These are phyloP conservation scores for Reutealis trisperma DNA, from an alignment of 345 rosid species.

Conservation along the genomic window DNA sequence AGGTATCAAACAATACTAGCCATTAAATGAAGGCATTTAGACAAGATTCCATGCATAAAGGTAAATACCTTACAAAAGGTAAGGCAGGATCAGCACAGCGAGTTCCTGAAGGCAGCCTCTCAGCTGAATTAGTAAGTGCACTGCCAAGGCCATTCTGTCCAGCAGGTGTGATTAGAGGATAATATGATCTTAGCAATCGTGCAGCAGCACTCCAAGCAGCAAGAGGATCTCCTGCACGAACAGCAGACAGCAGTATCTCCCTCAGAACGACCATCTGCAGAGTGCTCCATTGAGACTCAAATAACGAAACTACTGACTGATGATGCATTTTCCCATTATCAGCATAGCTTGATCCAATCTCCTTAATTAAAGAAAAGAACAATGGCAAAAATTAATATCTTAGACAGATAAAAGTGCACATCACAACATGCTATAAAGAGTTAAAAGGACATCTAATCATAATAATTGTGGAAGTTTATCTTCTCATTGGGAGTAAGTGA, in stretches of 20 bases:
- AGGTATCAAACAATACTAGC: background rate
- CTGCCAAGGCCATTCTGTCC: constrained; percentile 98
- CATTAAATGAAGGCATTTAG: background rate
- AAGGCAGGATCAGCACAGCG: constrained; percentile 98
- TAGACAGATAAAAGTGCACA: background rate
- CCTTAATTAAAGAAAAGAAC: constrained; percentile 40
- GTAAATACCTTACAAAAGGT: constrained; percentile 80
- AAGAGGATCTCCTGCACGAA: constrained; percentile 97
- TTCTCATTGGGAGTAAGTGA: no score
- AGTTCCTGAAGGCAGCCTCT: constrained; percentile 91
- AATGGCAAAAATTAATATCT: background rate
- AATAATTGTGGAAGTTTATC: background rate
- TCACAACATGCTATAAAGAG: background rate
- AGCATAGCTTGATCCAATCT: constrained; percentile 53
- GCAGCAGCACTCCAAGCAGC: constrained; percentile 99
- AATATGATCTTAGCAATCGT: constrained; percentile 85
- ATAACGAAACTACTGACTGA: constrained; percentile 79
- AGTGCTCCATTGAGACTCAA: constrained; percentile 98
- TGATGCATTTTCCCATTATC: constrained; percentile 79
- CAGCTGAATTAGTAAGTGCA: constrained; percentile 84
- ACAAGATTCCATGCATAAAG: background rate
- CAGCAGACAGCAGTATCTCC: constrained; percentile 96
- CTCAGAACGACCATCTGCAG: constrained; percentile 99
- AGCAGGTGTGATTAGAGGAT: constrained; percentile 94
- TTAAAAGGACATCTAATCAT: background rate